Percentiles rank a stretch among this genome's conserved stretches.
phyloP scores from a whole-genome alignment of 306 rosid genomes.

The Benincasa hispida region DNA sequence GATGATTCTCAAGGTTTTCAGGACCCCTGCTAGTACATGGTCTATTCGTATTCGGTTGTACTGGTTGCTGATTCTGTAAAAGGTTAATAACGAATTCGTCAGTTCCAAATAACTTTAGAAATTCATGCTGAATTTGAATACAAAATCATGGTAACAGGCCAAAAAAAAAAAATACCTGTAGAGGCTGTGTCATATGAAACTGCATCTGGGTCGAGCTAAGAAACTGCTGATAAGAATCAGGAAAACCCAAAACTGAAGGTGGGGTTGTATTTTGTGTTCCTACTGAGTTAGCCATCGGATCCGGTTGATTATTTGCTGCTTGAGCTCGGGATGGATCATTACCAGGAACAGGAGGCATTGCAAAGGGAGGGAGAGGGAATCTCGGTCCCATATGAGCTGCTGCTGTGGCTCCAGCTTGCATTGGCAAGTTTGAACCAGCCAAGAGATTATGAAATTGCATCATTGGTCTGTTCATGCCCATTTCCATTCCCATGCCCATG shows the following conservation, averaged over 20 bases:
- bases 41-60: constrained; percentile 32
- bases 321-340: constrained; percentile 43
- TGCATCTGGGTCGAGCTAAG: constrained; percentile 44
- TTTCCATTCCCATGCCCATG: constrained; percentile 76
- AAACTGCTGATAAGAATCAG: constrained; percentile 42
- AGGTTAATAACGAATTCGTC: background rate
- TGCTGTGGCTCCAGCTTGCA: constrained; percentile 26
- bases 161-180: background rate
- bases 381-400: constrained; percentile 50
- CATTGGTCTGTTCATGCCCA: constrained; percentile 67
- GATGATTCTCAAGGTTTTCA: constrained; percentile 35
- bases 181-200: constrained; percentile 9
- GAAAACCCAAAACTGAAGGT: constrained; percentile 28
- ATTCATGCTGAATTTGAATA: background rate
- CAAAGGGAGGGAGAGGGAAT: constrained; percentile 52
- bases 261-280: constrained; percentile 29
- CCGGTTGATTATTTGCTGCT: constrained; percentile 27
- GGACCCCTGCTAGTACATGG: constrained; percentile 35
- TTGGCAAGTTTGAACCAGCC: constrained; percentile 37
- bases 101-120: background rate
- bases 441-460: constrained; percentile 57
- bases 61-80: constrained; percentile 36
- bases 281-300: constrained; percentile 23
- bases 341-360: constrained; percentile 40
- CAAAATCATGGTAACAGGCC: no score